Percentiles rank a stretch among this genome's conserved stretches.
These are phyloP conservation scores for Vitis cinerea DNA, from an alignment of 164 flowering plant species.

Conservation along the genomic window DNA sequence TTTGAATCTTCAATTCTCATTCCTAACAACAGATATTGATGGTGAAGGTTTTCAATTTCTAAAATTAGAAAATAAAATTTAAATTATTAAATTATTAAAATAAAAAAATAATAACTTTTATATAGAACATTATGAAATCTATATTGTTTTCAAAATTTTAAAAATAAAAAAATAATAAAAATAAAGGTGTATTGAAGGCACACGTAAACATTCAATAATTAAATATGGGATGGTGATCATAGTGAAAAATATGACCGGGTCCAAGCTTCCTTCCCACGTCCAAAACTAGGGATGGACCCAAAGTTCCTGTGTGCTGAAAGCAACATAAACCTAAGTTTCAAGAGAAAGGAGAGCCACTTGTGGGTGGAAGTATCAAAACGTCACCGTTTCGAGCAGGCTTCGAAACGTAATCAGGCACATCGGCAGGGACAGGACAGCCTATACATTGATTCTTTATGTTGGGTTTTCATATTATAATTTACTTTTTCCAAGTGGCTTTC, in stretches of 20 bases:
- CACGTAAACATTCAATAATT: too few relatives aligned
- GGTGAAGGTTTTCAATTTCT: too few relatives aligned
- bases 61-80: too few relatives aligned
- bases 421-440: neutral
- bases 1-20: too few relatives aligned
- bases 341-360: neutral
- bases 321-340: neutral
- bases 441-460: neutral
- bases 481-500: neutral
- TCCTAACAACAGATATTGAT: too few relatives aligned
- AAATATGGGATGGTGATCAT: neutral
- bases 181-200: too few relatives aligned
- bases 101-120: too few relatives aligned
- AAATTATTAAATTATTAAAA: too few relatives aligned
- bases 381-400: neutral
- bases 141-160: too few relatives aligned
- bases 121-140: too few relatives aligned
- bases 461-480: neutral
- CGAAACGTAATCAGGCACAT: neutral
- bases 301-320: neutral
- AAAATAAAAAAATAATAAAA: too few relatives aligned
- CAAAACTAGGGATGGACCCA: constrained; percentile 6
- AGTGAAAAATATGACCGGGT: neutral
- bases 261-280: neutral
- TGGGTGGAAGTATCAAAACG: neutral